Evolutionary conservation across 2,329 filamentous ascomycete genomes (phyloP).

Genomic region (Pseudocercospora vitis): DNA sequence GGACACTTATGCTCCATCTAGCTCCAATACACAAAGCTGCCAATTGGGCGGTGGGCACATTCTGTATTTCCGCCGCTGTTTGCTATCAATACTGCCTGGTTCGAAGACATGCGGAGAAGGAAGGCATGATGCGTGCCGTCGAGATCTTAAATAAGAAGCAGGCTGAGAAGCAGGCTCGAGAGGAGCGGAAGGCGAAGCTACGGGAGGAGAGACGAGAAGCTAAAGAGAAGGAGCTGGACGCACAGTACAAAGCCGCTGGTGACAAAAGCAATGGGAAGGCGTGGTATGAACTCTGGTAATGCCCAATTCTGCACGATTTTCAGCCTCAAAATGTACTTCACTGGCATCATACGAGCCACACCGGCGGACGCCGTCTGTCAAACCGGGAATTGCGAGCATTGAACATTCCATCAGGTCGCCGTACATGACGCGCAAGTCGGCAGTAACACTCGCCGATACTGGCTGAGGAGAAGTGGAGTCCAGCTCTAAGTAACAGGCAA

Average conservation of each 20-base stretch:
- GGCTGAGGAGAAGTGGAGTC: too few species aligned
- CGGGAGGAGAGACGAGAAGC: conserved; percentile 43
- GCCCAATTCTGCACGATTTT: not conserved
- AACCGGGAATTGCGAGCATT: too few species aligned
- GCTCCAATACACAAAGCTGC: conserved; percentile 65
- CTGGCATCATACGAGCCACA: too few species aligned
- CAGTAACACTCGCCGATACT: too few species aligned
- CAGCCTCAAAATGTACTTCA: too few species aligned
- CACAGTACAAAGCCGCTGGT: conserved; percentile 34
- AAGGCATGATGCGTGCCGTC: conserved; percentile 80
- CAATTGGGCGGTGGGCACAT: conserved; percentile 83
- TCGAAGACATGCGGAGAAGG: conserved; percentile 69
- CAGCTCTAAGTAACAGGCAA: too few species aligned
- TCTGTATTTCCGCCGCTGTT: conserved; percentile 66
- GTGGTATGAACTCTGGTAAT: conserved; percentile 41
- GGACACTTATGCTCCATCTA: too few species aligned
- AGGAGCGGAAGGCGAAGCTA: conserved; percentile 45
- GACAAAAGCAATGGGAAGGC: conserved; percentile 30
- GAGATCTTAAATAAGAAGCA: conserved; percentile 77
- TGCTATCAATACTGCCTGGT: conserved; percentile 85
- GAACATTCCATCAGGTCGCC: too few species aligned
- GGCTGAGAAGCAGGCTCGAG: conserved; percentile 57
- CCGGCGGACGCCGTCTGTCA: too few species aligned
- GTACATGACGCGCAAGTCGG: too few species aligned
- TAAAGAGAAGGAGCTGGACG: conserved; percentile 47